Evolutionary conservation across 495 filamentous ascomycete species (phyloP), one percentile per base, ranked within the genome.

Genomic region (Thozetella sp.): DNA sequence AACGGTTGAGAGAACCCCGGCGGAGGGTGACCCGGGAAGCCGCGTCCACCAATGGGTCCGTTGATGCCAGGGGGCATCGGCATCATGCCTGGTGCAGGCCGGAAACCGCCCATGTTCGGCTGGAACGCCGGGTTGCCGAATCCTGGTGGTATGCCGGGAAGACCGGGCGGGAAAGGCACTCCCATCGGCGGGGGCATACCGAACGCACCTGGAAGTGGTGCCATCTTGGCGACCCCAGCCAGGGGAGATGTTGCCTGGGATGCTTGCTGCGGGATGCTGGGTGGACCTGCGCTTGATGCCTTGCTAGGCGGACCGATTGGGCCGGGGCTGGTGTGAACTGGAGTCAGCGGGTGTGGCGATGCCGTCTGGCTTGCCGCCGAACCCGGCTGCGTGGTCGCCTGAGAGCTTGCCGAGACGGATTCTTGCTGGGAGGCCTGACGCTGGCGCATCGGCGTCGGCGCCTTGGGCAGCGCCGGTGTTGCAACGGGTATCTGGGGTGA

Each of bases 361-460:
- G 81, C 82, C 45, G 87, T 86, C 54, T 89, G 86, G 68, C 86
- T 89, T 13, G 83, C 72, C 34, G 72, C 80, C 2, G 77, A 78
- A 25, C 67, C 63, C 61, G 79, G 67, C 69, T 81, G 70, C 65
- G 78, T 72, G 74, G 83, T 20, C 77, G 79, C 37, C 78, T 88
- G 71, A 83, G 90, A 48, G 86, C 90, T 10, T 86, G 90, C 45
- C 73, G 82, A 68, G 84, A 86, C 22, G 90, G 50, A 90, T 26
- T 86, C 91, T 70, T 97, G 92, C 56, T 94, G 91, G 15, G 94
- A 97, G 23, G 84, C 66, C 57, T 93, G 91, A 19, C 93, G 87
- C 30, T 84, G 78, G 50, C 90, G 88, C 58, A 83, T 87, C 15
- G 93, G 91, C 22, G 92, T 93, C 2, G 92, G 85, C 45, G 86